phyloP scores from a whole-genome alignment of 2,329 filamentous ascomycete genomes.

The Sporothrix mexicana region DNA sequence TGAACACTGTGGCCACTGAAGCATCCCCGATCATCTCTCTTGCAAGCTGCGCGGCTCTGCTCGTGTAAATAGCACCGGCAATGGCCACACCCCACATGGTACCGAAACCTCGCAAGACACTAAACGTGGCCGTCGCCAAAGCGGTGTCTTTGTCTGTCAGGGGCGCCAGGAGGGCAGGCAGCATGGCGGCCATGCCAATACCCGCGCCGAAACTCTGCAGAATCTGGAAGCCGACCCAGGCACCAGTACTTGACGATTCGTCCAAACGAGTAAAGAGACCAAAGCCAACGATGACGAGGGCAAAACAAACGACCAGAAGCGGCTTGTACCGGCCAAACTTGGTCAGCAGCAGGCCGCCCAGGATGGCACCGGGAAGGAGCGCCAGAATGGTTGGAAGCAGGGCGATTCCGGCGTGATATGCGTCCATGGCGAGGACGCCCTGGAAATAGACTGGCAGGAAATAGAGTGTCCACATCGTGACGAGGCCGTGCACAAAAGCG shows the following conservation, averaged over 20 bases:
- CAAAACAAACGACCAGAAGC: not conserved
- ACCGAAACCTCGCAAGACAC: not conserved
- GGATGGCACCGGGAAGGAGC: not conserved
- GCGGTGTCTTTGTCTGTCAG: slow-evolving; percentile 9
- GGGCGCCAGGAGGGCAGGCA: not conserved
- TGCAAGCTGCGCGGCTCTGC: not conserved
- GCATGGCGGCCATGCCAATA: slow-evolving; percentile 3
- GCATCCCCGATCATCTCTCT: not conserved
- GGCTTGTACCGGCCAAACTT: slow-evolving; percentile 17
- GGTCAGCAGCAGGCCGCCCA: not conserved
- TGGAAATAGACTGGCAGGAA: slow-evolving; percentile 57
- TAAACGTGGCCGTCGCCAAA: not conserved
- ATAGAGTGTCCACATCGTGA: slow-evolving; percentile 47
- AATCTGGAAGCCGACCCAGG: slow-evolving; percentile 15
- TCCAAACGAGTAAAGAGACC: not conserved
- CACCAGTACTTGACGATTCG: not conserved
- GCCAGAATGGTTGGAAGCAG: slow-evolving; percentile 41
- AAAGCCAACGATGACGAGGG: not conserved
- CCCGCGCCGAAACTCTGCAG: slow-evolving; percentile 4
- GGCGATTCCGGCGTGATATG: slow-evolving; percentile 44
- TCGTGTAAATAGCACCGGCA: slow-evolving; percentile 9
- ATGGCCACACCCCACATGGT: slow-evolving; percentile 14
- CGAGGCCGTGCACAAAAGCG: slow-evolving; percentile 42
- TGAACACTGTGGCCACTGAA: not conserved
- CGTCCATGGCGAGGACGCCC: slow-evolving; percentile 45